These are phyloP conservation scores for Malassezia furfur DNA, from an alignment of 1,284 basidiomycete genomes.

Conservation along the genomic window DNA sequence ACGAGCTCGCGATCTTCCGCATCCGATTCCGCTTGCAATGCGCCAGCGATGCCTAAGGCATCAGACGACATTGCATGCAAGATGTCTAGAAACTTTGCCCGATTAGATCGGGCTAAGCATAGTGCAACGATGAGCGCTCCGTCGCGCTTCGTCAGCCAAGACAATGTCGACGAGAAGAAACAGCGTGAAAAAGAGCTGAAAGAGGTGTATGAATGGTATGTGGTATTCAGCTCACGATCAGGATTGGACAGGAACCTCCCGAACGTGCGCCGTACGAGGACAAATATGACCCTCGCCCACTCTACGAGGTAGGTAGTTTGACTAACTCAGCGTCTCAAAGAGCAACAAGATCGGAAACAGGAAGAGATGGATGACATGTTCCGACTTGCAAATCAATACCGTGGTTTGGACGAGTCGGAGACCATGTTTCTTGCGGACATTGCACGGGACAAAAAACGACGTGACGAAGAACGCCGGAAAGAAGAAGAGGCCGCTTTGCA, in stretches of 20 bases:
- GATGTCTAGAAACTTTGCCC: background rate
- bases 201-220: constrained; percentile 76
- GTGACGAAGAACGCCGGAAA: constrained; percentile 15
- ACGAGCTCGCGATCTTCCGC: constrained; percentile 21
- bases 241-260: constrained; percentile 58
- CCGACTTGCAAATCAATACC: constrained; percentile 41
- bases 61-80: background rate
- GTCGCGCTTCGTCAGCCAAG: constrained; percentile 58
- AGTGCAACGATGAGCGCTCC: constrained; percentile 6
- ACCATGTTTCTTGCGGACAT: constrained; percentile 33
- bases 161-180: constrained; percentile 66
- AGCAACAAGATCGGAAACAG: constrained; percentile 35
- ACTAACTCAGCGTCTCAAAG: constrained; percentile 21
- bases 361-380: constrained; percentile 34
- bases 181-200: constrained; percentile 78
- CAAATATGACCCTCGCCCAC: constrained; percentile 69
- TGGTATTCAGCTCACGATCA: constrained; percentile 8
- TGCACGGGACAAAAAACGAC: constrained; percentile 12
- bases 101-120: background rate
- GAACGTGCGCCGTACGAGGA: constrained; percentile 63
- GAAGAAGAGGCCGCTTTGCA: constrained; percentile 27
- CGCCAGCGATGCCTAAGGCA: background rate
- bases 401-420: constrained; percentile 42
- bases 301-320: constrained; percentile 57
- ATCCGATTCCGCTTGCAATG: background rate